Conservation (phyloP, 495 filamentous ascomycete genomes). For the Parathielavia hyrcaniae region DNA sequence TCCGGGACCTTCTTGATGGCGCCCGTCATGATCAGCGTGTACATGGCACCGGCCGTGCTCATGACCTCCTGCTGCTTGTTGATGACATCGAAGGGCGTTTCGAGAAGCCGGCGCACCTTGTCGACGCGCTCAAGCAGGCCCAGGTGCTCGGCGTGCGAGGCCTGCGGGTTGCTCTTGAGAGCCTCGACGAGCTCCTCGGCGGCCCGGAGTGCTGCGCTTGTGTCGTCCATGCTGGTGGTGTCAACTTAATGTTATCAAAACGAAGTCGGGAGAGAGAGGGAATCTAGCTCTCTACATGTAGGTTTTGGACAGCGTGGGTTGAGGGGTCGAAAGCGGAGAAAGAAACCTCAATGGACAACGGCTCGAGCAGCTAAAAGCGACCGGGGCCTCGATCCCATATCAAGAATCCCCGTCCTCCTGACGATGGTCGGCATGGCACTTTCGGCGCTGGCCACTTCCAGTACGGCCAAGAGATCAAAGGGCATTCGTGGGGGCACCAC, state of each 20-base stretch:
- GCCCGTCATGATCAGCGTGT: slow-evolving; percentile 22
- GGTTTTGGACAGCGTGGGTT: neutral
- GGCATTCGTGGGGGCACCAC: neutral
- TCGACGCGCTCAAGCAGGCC: slow-evolving; percentile 22
- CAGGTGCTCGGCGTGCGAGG: slow-evolving; percentile 19
- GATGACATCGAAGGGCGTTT: slow-evolving; percentile 26
- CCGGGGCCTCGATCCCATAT: slow-evolving; percentile 6
- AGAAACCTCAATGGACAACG: neutral
- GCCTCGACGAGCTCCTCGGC: slow-evolving; percentile 29
- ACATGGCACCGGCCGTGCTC: slow-evolving; percentile 17
- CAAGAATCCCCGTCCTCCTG: neutral
- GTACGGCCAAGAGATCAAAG: slow-evolving; percentile 1
- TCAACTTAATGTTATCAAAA: slow-evolving; percentile 5
- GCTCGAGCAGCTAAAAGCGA: slow-evolving; percentile 5
- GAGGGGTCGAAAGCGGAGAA: slow-evolving; percentile 2
- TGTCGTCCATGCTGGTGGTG: slow-evolving; percentile 12
- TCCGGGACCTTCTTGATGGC: slow-evolving; percentile 25
- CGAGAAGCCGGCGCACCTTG: slow-evolving; percentile 18
- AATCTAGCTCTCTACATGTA: neutral
- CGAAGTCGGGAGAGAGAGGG: neutral
- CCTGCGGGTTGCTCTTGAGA: slow-evolving; percentile 19
- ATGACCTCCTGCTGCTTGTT: slow-evolving; percentile 21
- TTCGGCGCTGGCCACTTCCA: neutral
- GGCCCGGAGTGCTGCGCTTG: slow-evolving; percentile 19
- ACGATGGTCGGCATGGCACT: neutral